These are phyloP conservation scores for Solanum hybrid DNA, from an alignment of 305 asterid genomes.

Conservation along the genomic window DNA sequence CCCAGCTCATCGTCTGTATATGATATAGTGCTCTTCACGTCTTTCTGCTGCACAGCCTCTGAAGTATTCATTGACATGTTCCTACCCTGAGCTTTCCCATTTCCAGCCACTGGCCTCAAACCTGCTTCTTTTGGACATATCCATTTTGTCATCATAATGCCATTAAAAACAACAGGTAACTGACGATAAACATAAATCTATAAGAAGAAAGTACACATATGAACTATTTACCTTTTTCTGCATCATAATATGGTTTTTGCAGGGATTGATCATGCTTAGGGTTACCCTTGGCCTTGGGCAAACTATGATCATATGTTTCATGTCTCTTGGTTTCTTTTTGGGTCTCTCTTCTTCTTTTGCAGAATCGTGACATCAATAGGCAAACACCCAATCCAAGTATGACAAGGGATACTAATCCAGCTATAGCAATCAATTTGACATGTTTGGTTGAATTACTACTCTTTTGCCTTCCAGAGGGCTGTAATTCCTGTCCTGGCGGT, in stretches of 20 bases:
- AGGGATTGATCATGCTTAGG: slow-evolving; percentile 24
- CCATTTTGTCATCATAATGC: neutral
- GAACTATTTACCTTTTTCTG: slow-evolving; percentile 31
- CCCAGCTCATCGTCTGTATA: slow-evolving; percentile 32
- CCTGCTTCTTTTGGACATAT: slow-evolving; percentile 13
- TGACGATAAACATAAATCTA: neutral
- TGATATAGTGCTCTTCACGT: slow-evolving; percentile 19
- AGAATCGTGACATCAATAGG: slow-evolving; percentile 34
- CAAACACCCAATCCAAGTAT: slow-evolving; percentile 41
- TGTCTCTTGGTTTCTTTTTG: slow-evolving; percentile 21
- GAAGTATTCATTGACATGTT: slow-evolving; percentile 1
- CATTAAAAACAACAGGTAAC: neutral
- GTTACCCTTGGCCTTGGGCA: slow-evolving; percentile 15
- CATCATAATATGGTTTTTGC: slow-evolving; percentile 31
- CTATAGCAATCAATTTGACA: slow-evolving; percentile 40
- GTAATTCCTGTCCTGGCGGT: slow-evolving; percentile 29
- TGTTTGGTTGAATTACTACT: slow-evolving; percentile 21
- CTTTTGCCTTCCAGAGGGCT: slow-evolving; percentile 21
- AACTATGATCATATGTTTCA: slow-evolving; percentile 23
- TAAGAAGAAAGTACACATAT: neutral
- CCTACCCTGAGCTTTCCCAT: slow-evolving; percentile 10
- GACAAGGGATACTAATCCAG: slow-evolving; percentile 32
- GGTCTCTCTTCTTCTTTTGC: slow-evolving; percentile 23
- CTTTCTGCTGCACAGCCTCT: slow-evolving; percentile 3
- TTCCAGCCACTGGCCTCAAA: slow-evolving; percentile 25